These are phyloP conservation scores for Pilasporangium apinafurcum DNA, from an alignment of 352 stramenopile genomes.

Conservation along the genomic window DNA sequence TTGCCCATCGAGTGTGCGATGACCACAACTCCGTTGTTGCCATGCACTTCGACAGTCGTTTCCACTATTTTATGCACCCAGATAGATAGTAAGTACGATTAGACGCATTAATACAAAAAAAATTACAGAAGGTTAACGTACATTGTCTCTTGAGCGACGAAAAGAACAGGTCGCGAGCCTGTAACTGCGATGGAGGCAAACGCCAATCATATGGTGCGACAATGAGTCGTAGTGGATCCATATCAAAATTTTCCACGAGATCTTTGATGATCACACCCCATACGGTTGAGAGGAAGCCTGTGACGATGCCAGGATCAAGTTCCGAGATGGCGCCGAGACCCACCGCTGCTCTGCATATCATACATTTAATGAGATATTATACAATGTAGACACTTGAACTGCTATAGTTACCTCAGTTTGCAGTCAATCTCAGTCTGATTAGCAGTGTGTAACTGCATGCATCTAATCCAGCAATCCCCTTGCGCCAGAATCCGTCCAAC, in stretches of 20 bases:
- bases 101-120: not conserved
- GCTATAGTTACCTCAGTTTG: slow-evolving; percentile 49
- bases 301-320: slow-evolving; percentile 70
- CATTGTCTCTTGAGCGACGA: slow-evolving; percentile 65
- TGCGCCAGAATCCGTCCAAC: slow-evolving; percentile 64
- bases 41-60: slow-evolving; percentile 44
- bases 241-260: slow-evolving; percentile 58
- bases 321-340: slow-evolving; percentile 59
- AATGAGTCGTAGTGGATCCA: slow-evolving; percentile 61
- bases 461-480: slow-evolving; percentile 68
- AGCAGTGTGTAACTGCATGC: slow-evolving; percentile 65
- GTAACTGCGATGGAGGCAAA: slow-evolving; percentile 59
- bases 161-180: slow-evolving; percentile 75
- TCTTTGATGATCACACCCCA: slow-evolving; percentile 64
- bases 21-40: slow-evolving; percentile 46
- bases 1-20: slow-evolving; percentile 84
- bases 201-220: slow-evolving; percentile 80
- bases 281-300: slow-evolving; percentile 62
- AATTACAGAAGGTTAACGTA: slow-evolving; percentile 13
- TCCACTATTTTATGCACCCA: slow-evolving; percentile 54
- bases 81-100: slow-evolving; percentile 2
- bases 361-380: not conserved
- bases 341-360: slow-evolving; percentile 31
- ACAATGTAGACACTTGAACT: too few relatives aligned
- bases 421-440: slow-evolving; percentile 68